Percentiles rank a stretch among this genome's conserved stretches.
These are phyloP conservation scores for Aspergillus piperis DNA, from an alignment of 2,329 filamentous ascomycete genomes.

Conservation along the genomic window DNA sequence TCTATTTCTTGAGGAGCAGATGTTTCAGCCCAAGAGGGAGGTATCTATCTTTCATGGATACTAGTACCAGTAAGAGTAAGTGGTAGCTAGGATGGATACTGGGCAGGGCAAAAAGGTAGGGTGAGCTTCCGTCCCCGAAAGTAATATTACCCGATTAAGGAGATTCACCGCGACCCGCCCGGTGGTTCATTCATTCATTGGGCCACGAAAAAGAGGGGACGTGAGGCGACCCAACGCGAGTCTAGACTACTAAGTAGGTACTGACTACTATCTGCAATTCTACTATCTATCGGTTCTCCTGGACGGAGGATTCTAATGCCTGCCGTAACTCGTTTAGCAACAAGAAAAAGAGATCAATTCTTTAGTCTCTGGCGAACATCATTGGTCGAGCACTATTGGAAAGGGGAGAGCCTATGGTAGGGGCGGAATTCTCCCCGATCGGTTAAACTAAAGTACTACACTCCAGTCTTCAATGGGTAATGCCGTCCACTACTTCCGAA, in stretches of 20 bases:
- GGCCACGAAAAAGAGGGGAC: conserved; percentile 9
- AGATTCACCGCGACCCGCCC: background rate
- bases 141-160: conserved; percentile 17
- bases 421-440: background rate
- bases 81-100: no score
- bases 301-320: background rate
- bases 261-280: background rate
- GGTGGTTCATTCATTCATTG: conserved; percentile 7
- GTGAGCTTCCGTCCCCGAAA: background rate
- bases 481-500: background rate
- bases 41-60: background rate
- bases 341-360: background rate
- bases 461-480: background rate
- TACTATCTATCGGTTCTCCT: background rate
- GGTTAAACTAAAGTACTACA: background rate
- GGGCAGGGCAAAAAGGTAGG: no score
- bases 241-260: conserved; percentile 6
- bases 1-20: background rate
- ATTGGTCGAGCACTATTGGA: background rate
- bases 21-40: background rate
- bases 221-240: conserved; percentile 11
- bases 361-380: background rate
- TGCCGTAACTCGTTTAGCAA: background rate
- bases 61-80: no score
- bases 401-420: conserved; percentile 9